These are phyloP conservation scores for Boletus insuetus DNA, from an alignment of 768 basidiomycete genomes.

Conservation along the genomic window DNA sequence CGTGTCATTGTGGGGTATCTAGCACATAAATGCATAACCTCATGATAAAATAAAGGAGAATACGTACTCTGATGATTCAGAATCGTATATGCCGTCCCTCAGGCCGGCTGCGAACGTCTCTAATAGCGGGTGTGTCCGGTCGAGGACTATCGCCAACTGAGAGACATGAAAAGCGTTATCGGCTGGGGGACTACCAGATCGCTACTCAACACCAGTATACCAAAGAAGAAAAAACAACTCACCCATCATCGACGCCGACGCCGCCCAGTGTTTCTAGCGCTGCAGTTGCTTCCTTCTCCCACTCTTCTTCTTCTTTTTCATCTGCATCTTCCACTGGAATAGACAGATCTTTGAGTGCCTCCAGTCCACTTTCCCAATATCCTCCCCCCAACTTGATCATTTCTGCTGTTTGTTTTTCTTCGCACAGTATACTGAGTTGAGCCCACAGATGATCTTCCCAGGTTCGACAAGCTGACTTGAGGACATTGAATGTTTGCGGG, in stretches of 20 bases:
- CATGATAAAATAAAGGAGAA: conserved; percentile 1
- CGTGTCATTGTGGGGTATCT: conserved; percentile 74
- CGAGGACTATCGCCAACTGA: conserved; percentile 75
- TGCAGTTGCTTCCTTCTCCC: conserved; percentile 61
- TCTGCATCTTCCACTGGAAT: conserved; percentile 28
- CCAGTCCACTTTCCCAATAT: conserved; percentile 75
- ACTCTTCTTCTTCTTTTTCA: conserved; percentile 49
- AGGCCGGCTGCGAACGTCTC: conserved; percentile 64
- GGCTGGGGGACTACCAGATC: conserved; percentile 47
- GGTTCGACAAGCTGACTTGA: conserved; percentile 74
- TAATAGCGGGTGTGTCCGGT: conserved; percentile 64
- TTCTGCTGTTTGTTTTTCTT: conserved; percentile 73
- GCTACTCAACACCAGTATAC: conserved; percentile 2
- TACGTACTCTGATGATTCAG: conserved; percentile 55
- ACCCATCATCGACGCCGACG: conserved; percentile 67
- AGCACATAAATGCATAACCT: conserved; percentile 1
- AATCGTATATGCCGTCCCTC: conserved; percentile 46
- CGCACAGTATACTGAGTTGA: conserved; percentile 74
- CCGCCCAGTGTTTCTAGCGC: conserved; percentile 57
- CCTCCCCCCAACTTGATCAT: conserved; percentile 62
- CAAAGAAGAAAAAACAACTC: conserved; percentile 11
- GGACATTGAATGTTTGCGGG: conserved; percentile 57
- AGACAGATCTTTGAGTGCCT: conserved; percentile 41
- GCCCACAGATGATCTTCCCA: conserved; percentile 99
- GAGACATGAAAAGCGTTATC: conserved; percentile 80